Evolutionary conservation across 768 basidiomycete species (phyloP).

Genomic region (Rhodotorula kratochvilovae): DNA sequence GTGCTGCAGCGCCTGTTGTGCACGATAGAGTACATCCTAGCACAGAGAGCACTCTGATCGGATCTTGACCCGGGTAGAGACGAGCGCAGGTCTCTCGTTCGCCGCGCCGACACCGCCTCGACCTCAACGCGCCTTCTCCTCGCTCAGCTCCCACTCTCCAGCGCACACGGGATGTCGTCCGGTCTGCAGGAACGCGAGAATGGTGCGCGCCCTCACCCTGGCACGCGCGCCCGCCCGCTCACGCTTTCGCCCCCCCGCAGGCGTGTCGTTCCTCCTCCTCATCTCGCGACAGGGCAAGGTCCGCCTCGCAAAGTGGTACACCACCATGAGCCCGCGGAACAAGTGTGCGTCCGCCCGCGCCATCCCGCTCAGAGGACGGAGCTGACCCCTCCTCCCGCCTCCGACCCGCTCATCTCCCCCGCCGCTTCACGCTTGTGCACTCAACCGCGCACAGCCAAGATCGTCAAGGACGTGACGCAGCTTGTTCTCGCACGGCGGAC

Average conservation of each 20-base stretch:
- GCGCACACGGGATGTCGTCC: slow-evolving; percentile 15
- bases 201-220: background rate
- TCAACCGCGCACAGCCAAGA: slow-evolving; percentile 58
- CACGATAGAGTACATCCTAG: too few species aligned
- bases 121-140: background rate
- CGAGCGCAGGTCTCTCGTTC: too few species aligned
- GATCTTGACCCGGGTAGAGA: too few species aligned
- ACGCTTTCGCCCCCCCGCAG: slow-evolving; percentile 53
- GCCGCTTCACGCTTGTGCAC: too few species aligned
- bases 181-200: slow-evolving; percentile 38
- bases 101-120: background rate
- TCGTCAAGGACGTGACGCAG: slow-evolving; percentile 92
- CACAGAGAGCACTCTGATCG: too few species aligned
- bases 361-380: background rate
- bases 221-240: background rate
- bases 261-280: slow-evolving; percentile 81
- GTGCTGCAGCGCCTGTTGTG: too few species aligned
- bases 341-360: slow-evolving; percentile 22
- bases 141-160: background rate
- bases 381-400: background rate
- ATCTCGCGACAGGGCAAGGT: slow-evolving; percentile 95
- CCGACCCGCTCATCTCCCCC: background rate
- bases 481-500: slow-evolving; percentile 74
- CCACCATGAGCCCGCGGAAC: slow-evolving; percentile 67
- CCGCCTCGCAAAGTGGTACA: slow-evolving; percentile 93